Evolutionary conservation across 495 filamentous ascomycete genomes (phyloP), one percentile per base, ranked within the genome.

Genomic region (Articulospora tetracladia): DNA sequence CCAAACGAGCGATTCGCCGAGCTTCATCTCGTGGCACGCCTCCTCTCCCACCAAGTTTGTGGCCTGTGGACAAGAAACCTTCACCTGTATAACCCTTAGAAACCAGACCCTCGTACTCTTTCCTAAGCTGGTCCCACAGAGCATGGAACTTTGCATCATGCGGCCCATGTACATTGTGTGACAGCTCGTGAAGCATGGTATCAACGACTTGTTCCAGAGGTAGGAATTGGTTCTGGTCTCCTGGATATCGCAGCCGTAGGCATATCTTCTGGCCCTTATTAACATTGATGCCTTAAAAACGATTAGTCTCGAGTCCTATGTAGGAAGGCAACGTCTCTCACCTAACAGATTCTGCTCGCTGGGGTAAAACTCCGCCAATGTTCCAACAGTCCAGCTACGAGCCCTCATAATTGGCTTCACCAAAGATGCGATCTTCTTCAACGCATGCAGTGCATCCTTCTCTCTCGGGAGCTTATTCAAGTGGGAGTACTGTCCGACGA

Each of bases 371-470:
- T 98, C 94, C 25, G 83, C 83, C 17, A 98, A 82, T 41, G 86
- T 83, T 7, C 83, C 82, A 22, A 98, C 90, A 61, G 73, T 86
- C 90, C 92, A 98, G 24, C 77, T 78, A 46, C 91, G 81, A 53
- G 89, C 90, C 61, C 90, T 79, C 93, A 98, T 98, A 55, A 98
- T 89, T 15, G 94, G 94, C 71, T 97, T 98, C 46, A 98, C 93
- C 15, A 96, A 71, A 13, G 91, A 94, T 19, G 92, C 91, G 23
- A 96, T 79, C 71, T 91, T 93, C 61, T 84, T 88, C 13, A 98
- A 79, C 44, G 83, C 83, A n/a, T 84, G 77, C 13, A 97, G 79
- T n/a, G 93, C 94, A 60, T 95, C 90, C 11, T 86, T 79, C 59
- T 89, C 84, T 7, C 87, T 81, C 0, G 88, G 86, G 1, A 89